Base-by-base conservation (phyloP, 208 protist species). In the Trypanosomatidae sp. region DNA sequence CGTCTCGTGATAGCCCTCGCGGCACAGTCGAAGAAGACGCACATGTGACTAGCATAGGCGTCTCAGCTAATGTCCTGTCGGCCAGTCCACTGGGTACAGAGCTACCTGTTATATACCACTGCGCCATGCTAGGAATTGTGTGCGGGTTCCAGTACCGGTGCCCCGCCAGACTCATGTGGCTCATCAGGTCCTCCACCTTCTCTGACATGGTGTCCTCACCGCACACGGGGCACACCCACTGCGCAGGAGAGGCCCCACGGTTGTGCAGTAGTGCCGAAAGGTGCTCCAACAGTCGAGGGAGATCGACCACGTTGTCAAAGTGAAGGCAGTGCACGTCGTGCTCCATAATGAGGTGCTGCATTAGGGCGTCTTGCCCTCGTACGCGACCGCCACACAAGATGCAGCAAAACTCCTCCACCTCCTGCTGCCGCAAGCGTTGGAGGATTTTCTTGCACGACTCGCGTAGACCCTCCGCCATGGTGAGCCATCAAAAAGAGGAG, bases 141-240 rank as follows among this genome's bases (percentile, higher is more conserved):
- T 58, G 65, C 25, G 58, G 62, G 67, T 91, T 83, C 88, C 91
- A 95, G 17, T 69, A 15, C 6, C 19, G 53, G 73, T 93, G 91
- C 10, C 56, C 70, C 22, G 52, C 43, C 33, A 66, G 10, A 9
- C 62, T 36, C 19, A 83, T 10, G 73, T 91, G 86, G 10, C 73
- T 53, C 0, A 66, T 49, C 62, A 86, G 52, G 1, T 6, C 50
- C 0, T 53, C 52, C 33, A 59, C 65, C 0, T 64, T 47, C 3
- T 71, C 65, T 25, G 71, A 47, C 22, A 36, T 46, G 3, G 71
- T 79, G 28, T 69, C 66, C 12, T 70, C 66, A 1, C 64, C 36
- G 71, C 91, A 95, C 25, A 93, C 86, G 0, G 91, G 91, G 65
- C 91, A 95, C 44, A 58, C 55, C 78, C 70, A 78, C n/a, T 66